These are phyloP conservation scores for Nelumbo lutea DNA, from an alignment of 164 flowering plant genomes.

Conservation along the genomic window DNA sequence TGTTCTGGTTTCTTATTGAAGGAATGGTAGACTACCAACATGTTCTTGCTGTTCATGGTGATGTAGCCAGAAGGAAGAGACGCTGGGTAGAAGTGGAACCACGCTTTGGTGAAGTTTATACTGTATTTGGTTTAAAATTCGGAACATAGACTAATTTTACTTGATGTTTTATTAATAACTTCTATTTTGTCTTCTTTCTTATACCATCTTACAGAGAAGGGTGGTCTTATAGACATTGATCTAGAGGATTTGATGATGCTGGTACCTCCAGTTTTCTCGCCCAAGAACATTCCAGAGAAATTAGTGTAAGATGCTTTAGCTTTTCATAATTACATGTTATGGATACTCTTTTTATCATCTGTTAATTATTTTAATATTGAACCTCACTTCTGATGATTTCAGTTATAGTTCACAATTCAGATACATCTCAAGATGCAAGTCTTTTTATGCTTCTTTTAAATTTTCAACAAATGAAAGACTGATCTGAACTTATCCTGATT, in stretches of 20 bases:
- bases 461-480: neutral
- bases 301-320: slow-evolving; percentile 47
- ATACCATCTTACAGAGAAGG: slow-evolving; percentile 36
- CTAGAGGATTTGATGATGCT: slow-evolving; percentile 66
- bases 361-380: neutral
- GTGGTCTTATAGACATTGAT: slow-evolving; percentile 50
- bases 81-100: slow-evolving; percentile 45
- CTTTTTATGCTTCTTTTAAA: neutral
- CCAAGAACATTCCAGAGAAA: slow-evolving; percentile 63
- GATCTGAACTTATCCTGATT: neutral
- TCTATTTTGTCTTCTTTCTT: neutral
- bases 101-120: slow-evolving; percentile 30
- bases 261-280: slow-evolving; percentile 71
- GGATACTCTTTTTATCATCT: neutral
- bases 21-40: slow-evolving; percentile 98
- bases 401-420: neutral
- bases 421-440: no score
- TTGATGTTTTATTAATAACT: neutral
- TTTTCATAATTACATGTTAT: slow-evolving; percentile 4
- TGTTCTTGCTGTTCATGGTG: slow-evolving; percentile 79
- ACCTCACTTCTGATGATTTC: neutral
- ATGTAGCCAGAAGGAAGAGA: slow-evolving; percentile 53
- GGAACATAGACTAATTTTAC: slow-evolving; percentile 1
- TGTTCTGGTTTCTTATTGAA: slow-evolving; percentile 18
- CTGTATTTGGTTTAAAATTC: slow-evolving; percentile 7